Evolutionary conservation across 2,329 filamentous ascomycete species (phyloP).

Genomic region (Phaeoacremonium minimum): DNA sequence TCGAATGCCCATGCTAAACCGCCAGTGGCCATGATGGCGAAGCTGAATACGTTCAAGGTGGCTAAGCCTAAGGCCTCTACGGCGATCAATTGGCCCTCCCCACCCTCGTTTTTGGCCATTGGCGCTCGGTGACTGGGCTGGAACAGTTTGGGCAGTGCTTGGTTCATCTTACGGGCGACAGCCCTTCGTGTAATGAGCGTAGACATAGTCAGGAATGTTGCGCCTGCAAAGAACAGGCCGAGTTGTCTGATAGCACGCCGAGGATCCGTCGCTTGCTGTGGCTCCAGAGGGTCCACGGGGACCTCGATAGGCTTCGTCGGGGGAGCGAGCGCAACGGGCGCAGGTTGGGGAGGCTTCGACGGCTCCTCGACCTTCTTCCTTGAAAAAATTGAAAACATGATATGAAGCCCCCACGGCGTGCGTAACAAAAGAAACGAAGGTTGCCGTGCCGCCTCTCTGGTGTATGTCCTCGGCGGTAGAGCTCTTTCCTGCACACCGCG

Average conservation of each 20-base stretch:
- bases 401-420: no score
- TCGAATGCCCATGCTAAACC: slow-evolving; percentile 74
- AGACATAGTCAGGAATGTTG: slow-evolving; percentile 70
- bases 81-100: slow-evolving; percentile 68
- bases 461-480: no score
- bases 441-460: no score
- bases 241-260: slow-evolving; percentile 57
- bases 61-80: slow-evolving; percentile 80
- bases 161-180: slow-evolving; percentile 57
- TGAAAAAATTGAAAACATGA: no score
- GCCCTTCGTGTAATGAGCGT: slow-evolving; percentile 68
- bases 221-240: slow-evolving; percentile 68
- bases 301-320: no score
- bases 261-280: no score
- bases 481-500: no score
- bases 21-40: slow-evolving; percentile 71
- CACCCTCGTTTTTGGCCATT: slow-evolving; percentile 32
- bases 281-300: no score
- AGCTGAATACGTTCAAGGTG: slow-evolving; percentile 76
- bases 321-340: no score
- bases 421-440: no score
- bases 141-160: slow-evolving; percentile 68
- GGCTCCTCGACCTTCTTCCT: slow-evolving; percentile 3
- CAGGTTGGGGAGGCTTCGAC: no score
- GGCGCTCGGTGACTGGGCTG: slow-evolving; percentile 43